Base-by-base conservation (phyloP, 805 yeast species). In the Candida sanyiensis region DNA sequence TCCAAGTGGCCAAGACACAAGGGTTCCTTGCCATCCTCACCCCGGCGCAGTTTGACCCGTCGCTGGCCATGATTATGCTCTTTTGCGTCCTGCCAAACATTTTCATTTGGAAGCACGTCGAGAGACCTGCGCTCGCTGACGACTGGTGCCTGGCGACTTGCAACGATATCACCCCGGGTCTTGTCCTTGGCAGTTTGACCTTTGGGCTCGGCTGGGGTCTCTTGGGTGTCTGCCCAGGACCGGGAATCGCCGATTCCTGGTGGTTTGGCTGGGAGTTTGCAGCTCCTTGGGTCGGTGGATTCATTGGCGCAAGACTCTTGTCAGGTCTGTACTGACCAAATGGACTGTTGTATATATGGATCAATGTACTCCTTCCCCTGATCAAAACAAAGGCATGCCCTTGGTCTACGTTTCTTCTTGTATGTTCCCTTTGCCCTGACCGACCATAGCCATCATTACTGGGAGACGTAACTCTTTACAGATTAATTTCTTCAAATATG, bases 201-300 rank as follows among this genome's bases (percentile, higher is more conserved):
- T 73, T 73, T 46, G 79, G 79, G 8, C 11, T 66, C 7, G 79
- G 78, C 0, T 73, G 79, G 79, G 78, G 75, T 1, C 24, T 69
- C 3, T 48, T 64, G 1, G 79, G 79, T 1, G 54, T 71, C 4
- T 73, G 78, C 48, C 79, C 79, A 0, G 78, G 75, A 4, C 77
- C 79, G 12, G 79, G 70, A 0, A 39, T 70, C 1, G 27, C 67
- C 1, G 50, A 61, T 9, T 15, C 37, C 6, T 42, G 43, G 4
- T 49, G 50, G 23, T 37, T 47, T 15, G 34, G 34, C 4, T 17
- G 17, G 15, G 15, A 29, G n/a, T 29, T 29, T 19, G 33, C 33
- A 18, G 33, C 12, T 4, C 33, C 33, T 29, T 29, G 33, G 33
- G n/a, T 29, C 12, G 33, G 33, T 18, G 33, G 33, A 5, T 29